Percentiles rank a stretch among this genome's conserved stretches.
phyloP scores from a whole-genome alignment of 2,329 filamentous ascomycete species.

The Dryadomyces sulphureus region DNA sequence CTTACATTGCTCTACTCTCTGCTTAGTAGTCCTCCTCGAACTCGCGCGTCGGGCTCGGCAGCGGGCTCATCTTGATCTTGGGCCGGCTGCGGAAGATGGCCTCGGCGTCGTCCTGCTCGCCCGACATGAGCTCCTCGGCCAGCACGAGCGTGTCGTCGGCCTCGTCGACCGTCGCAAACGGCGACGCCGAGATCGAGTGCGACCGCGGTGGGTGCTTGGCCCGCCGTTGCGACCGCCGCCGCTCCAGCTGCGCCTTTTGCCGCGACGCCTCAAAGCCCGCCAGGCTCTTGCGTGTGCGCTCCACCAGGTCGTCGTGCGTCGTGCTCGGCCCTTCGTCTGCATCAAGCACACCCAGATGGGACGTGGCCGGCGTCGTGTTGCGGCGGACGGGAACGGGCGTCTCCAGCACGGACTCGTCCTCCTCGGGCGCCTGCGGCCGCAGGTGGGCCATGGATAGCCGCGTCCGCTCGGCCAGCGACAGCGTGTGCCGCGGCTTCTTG shows the following conservation, averaged over 20 bases:
- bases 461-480: constrained; percentile 64
- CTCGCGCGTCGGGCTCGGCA: constrained; percentile 27
- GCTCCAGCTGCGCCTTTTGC: constrained; percentile 44
- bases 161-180: constrained; percentile 30
- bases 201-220: constrained; percentile 15
- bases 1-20: not conserved
- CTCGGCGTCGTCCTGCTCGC: constrained; percentile 57
- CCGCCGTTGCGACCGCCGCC: constrained; percentile 35
- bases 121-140: constrained; percentile 51
- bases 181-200: not conserved
- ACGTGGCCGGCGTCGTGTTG: constrained; percentile 10
- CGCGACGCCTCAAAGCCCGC: constrained; percentile 44
- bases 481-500: constrained; percentile 38
- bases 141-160: constrained; percentile 30
- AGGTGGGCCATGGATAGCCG: constrained; percentile 62
- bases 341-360: constrained; percentile 5
- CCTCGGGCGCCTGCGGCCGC: constrained; percentile 20
- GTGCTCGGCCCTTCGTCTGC: constrained; percentile 6
- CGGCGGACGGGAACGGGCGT: constrained; percentile 5
- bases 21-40: not conserved
- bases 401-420: constrained; percentile 7
- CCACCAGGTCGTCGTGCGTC: constrained; percentile 34
- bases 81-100: constrained; percentile 77
- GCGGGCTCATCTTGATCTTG: constrained; percentile 62
- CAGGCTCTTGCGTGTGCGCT: constrained; percentile 47